Evolutionary conservation across 1,139 yeast genomes (phyloP), one percentile per base, ranked within the genome.

Genomic region (Zhuliangozyma parablackwelliae): DNA sequence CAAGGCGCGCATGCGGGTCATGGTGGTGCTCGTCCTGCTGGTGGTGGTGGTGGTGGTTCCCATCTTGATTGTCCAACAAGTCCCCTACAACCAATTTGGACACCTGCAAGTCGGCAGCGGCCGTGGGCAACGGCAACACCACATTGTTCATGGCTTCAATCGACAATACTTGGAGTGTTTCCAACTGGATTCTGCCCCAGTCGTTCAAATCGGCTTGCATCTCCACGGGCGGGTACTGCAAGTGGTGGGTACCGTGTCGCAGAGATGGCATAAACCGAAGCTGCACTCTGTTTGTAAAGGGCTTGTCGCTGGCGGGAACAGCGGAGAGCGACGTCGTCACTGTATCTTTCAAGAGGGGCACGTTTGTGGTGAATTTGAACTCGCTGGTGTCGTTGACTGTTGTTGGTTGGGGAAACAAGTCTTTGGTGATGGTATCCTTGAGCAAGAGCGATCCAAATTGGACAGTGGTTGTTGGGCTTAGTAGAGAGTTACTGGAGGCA

Each of bases 151-250:
- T 81, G 11, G 65, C 65, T 37, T 75, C 78, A 1, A 72, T 76
- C 0, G 78, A 61, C 6, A 74, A 67, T 5, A 75, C 45, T 30
- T 61, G 60, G 37, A 75, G 51, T 7, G 73, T 58, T 25, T 63
- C 66, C 33, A 63, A 43, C 35, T 69, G 72, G 1, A 75, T 67
- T n/a, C 47, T 56, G 13, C 62, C 63, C 21, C 54, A 50, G 8
- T 59, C 61, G 42, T 67, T 65, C 36, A 75, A 53, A 32, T 69
- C 73, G 36, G 72, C 57, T 77, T 80, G 75, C 34, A 78, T 57
- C 49, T 78, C 83, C 3, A 78, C 58, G 0, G 80, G 76, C 0
- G 83, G 82, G 37, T 65, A 65, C 34, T 58, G 51, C 39, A 54
- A 49, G 32, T 51, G 48, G 10, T 46, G 45, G n/a, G 2, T 5